Evolutionary conservation across 108 stramenopile species (phyloP), one percentile per base, ranked within the genome.

Genomic region (Nannochloropsis gaditana): DNA sequence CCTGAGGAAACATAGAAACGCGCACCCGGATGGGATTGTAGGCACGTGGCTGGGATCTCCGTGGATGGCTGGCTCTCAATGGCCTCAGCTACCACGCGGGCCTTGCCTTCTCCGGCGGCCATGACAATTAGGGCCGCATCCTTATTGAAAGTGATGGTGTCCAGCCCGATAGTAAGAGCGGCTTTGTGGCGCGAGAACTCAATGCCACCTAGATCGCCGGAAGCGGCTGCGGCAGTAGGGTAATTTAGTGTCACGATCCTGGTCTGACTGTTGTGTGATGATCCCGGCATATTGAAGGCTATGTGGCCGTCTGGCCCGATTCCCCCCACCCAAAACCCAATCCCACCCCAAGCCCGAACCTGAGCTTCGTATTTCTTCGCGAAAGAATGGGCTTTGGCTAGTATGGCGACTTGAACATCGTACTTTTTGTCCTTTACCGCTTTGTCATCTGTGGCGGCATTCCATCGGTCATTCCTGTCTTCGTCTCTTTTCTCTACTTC

Each of bases 261-360:
- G 15, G 91, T 91, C 11, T 10, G 45, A 9, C 82, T 83, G 21
- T 43, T 44, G 41, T 86, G 83, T 3, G 86, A 89, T n/a, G 81
- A 45, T 4, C 91, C 91, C 1, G 86, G 86, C 45, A 90, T 87
- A 83, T 90, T 90, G 87, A 91, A 91, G 9, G 90, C 91, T 41
- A 91, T 91, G 90, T 91, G 91, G 11, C 91, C 91, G 83, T 90
- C 90, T 5, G 88, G 91, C 11, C 91, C 91, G 59, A 91, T 90
- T 9, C 91, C 91, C 19, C 90, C 90, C 21, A 91, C 79, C 31
- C 88, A 90, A 45, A 91, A 87, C 83, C 89, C 87, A 43, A 91
- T 90, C 6, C 91, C 91, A 43, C 91, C 91, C 15, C 42, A 43
- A 9, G 19, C 10, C 11, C 11, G 31, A 21, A 91, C 84, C 43